phyloP scores from a whole-genome alignment of 306 rosid genomes.

The Citrullus mucosospermus region DNA sequence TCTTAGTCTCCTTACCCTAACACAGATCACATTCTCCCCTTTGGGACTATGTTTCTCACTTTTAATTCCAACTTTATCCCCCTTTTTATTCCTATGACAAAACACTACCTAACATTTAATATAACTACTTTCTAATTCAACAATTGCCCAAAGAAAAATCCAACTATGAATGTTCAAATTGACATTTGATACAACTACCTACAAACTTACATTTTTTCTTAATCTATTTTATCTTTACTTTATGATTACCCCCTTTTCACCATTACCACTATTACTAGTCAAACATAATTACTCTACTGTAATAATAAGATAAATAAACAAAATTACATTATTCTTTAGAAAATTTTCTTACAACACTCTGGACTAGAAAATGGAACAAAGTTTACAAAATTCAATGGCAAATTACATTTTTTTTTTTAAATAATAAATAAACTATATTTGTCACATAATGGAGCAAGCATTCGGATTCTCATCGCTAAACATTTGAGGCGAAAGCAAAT shows the following conservation, averaged over 20 bases:
- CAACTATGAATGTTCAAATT: too few species aligned
- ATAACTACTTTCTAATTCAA: too few species aligned
- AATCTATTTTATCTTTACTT: too few species aligned
- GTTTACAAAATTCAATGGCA: not conserved
- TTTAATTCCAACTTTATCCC: not conserved
- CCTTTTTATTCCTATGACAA: not conserved
- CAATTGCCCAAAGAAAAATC: too few species aligned
- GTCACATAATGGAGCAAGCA: slow-evolving; percentile 66
- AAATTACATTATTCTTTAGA: not conserved
- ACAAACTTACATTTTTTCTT: too few species aligned
- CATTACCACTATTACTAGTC: not conserved
- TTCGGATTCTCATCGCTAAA: slow-evolving; percentile 87
- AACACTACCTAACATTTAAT: not conserved
- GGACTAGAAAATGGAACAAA: not conserved
- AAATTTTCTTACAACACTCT: not conserved
- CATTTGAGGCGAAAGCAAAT: slow-evolving; percentile 29
- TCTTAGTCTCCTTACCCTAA: not conserved
- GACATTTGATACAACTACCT: too few species aligned
- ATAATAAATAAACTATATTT: not conserved
- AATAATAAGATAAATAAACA: not conserved
- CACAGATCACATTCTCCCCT: not conserved
- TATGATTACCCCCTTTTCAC: not conserved
- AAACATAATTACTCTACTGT: not conserved
- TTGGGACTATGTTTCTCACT: not conserved
- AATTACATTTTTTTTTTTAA: not conserved